These are phyloP conservation scores for Populus tremula DNA, from an alignment of 345 rosid genomes.

Conservation along the genomic window DNA sequence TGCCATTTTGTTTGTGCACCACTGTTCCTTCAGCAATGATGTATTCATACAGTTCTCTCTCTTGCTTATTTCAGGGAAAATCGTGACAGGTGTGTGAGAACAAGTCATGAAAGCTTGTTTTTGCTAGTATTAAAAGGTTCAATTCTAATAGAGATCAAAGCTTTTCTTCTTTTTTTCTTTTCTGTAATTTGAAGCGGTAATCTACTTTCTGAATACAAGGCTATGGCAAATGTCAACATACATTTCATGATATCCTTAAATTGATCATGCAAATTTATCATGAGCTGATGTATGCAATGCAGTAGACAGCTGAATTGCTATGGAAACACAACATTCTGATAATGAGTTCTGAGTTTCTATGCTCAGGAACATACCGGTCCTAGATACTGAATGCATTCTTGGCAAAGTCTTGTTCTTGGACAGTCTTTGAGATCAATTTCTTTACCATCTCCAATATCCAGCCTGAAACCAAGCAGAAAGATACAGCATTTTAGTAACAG, in stretches of 20 bases:
- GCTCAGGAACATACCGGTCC: constrained; percentile 64
- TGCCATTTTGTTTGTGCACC: constrained; percentile 53
- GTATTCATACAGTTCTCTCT: constrained; percentile 78
- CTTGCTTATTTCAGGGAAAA: constrained; percentile 53
- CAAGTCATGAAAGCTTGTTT: not conserved
- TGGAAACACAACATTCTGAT: not conserved
- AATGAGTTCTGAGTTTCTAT: not conserved
- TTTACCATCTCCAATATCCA: constrained; percentile 87
- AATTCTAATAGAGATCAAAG: no score
- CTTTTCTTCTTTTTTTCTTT: no score
- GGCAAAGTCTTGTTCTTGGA: constrained; percentile 59
- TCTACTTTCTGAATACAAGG: no score
- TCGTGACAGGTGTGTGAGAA: no score
- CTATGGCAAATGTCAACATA: no score
- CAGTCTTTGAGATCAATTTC: constrained; percentile 63
- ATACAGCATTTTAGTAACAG: not conserved
- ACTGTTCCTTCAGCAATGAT: constrained; percentile 57
- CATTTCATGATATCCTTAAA: no score
- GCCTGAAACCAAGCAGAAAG: constrained; percentile 41
- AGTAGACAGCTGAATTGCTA: not conserved
- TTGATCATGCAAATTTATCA: no score
- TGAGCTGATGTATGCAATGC: constrained; percentile 1
- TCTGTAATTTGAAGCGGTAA: no score
- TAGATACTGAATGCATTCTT: constrained; percentile 79
- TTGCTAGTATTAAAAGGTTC: not conserved